phyloP scores from a whole-genome alignment of 2,329 filamentous ascomycete genomes.

The Purpureocillium lavendulum region DNA sequence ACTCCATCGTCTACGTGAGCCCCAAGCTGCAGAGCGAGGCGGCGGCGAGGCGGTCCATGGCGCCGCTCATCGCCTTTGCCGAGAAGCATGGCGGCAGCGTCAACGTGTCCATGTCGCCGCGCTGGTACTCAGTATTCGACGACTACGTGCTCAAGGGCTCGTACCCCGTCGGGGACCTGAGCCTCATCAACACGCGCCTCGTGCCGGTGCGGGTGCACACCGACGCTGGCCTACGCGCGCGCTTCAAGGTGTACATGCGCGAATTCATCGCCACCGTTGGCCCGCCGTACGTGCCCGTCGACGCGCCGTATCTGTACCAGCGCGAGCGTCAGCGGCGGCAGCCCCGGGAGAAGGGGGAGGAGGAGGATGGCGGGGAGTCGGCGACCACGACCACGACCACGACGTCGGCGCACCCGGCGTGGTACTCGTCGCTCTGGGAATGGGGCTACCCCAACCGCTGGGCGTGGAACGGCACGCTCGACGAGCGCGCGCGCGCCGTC shows the following conservation, averaged over 20 bases:
- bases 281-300: constrained; percentile 8
- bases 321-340: neutral
- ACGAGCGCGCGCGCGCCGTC: constrained; percentile 4
- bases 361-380: too few species aligned
- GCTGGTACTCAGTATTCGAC: constrained; percentile 8
- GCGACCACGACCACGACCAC: neutral
- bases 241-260: constrained; percentile 5
- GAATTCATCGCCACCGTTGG: constrained; percentile 5
- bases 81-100: constrained; percentile 3
- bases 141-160: constrained; percentile 5
- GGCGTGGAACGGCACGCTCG: constrained; percentile 9
- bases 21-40: constrained; percentile 1
- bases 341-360: too few species aligned
- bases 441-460: constrained; percentile 5
- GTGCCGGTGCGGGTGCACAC: constrained; percentile 5
- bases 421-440: constrained; percentile 11
- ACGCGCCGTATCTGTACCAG: constrained; percentile 4
- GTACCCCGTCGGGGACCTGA: constrained; percentile 7
- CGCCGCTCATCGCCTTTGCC: constrained; percentile 1
- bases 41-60: constrained; percentile 2
- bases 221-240: neutral
- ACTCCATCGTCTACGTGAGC: constrained; percentile 6
- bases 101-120: constrained; percentile 3
- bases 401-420: constrained; percentile 8
- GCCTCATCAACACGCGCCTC: constrained; percentile 7